Evolutionary conservation across 495 filamentous ascomycete species (phyloP).

Genomic region (Aspergillus cavernicola): DNA sequence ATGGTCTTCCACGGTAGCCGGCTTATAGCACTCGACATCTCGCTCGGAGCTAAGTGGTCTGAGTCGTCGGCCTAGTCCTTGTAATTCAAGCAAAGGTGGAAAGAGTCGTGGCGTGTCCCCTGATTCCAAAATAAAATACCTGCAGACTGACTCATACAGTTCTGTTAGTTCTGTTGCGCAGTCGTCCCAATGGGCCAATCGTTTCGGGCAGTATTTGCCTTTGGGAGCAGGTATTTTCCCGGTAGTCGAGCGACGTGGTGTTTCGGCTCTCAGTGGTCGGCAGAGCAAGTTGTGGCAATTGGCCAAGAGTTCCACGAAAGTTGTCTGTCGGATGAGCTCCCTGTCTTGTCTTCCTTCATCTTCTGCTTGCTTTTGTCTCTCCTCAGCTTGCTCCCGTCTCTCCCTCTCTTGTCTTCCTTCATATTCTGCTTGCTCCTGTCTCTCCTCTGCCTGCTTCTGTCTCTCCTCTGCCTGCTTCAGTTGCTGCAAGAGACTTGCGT

Average conservation of each 20-base stretch:
- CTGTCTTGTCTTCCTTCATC: constrained; percentile 1
- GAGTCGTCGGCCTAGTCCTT: constrained; percentile 14
- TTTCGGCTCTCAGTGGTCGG: constrained; percentile 16
- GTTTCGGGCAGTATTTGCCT: constrained; percentile 29
- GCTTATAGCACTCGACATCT: constrained; percentile 29
- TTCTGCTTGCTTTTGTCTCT: constrained; percentile 5
- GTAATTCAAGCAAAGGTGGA: constrained; percentile 17
- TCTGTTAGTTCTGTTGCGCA: constrained; percentile 25
- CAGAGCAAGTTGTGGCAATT: constrained; percentile 33
- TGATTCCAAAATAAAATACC: constrained; percentile 21
- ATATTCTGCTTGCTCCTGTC: too few relatives aligned
- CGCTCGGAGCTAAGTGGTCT: constrained; percentile 9
- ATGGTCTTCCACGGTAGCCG: constrained; percentile 28
- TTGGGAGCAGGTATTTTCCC: constrained; percentile 26
- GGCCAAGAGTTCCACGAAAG: constrained; percentile 33
- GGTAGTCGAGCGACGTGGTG: constrained; percentile 29
- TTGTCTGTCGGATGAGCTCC: constrained; percentile 22
- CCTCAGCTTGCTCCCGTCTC: too few relatives aligned
- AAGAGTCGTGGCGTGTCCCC: constrained; percentile 18
- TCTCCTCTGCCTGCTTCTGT: too few relatives aligned
- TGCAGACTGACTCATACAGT: constrained; percentile 23
- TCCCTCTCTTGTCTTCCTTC: too few relatives aligned
- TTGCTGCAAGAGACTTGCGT: too few relatives aligned
- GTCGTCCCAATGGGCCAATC: constrained; percentile 25
- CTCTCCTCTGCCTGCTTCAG: too few relatives aligned